Base-by-base conservation (phyloP, 2,329 filamentous ascomycete species). In the Cordyceps pruinosa region DNA sequence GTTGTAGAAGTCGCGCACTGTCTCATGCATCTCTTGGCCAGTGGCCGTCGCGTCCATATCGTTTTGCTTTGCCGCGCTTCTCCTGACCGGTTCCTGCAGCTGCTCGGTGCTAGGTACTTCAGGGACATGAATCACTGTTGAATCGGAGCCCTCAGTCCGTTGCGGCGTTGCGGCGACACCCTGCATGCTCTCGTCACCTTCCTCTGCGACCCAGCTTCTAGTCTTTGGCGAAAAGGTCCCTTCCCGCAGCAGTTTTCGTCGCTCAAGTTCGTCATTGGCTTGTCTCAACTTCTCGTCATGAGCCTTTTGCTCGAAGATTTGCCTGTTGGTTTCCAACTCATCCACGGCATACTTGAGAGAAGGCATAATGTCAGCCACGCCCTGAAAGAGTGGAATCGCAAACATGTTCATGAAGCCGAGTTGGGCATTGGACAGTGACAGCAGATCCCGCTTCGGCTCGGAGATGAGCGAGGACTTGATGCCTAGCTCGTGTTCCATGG, bases 331-430 rank as follows among this genome's bases (percentile, higher is more conserved):
- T 51, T 88, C 79, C 25, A 97, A 85, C 71, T 96, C 90, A 26
- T 88, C 83, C 13, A 95, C 86, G 13, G 87, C 89, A 70, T 95
- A 97, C 51, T 79, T 77, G 84, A 97, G 89, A 23, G 82, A 83
- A 2, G 94, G 92, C 66, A 97, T 81, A 35, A 97, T 82, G 64
- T 95, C 89, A 30, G 89, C 85, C 8, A 97, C 87, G 8, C 88
- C 89, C 67, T 91, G 85, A 68, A 99, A 99, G 0, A 99, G 80
- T 1, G 94, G 94, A 49, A 92, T 84, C 17, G 93, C 94, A 70
- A 97, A 97, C 65, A 97, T 83, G 62, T 90, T 94, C 89, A 97
- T 97, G 73, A 99, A 99, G 25, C 90, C 88, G 56, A 97, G 88
- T 72, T 99, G 94, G 8, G 91, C 88, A 63, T 89, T 90, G 61